Evolutionary conservation across 306 rosid genomes (phyloP).

Genomic region (Calophaca sinica): DNA sequence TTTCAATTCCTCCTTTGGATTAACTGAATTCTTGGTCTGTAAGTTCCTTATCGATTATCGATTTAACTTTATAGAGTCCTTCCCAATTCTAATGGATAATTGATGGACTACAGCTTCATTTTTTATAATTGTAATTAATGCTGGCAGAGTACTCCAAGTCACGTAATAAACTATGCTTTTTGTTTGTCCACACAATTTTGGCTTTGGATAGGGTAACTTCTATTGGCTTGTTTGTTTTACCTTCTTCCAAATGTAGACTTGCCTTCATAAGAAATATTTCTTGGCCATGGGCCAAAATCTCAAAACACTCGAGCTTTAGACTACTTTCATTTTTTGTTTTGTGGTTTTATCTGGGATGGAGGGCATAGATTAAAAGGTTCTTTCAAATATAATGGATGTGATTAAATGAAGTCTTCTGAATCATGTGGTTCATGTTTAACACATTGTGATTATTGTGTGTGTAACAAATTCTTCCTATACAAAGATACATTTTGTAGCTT

Average conservation of each 20-base stretch:
- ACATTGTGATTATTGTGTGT: slow-evolving; percentile 9
- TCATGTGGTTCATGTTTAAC: slow-evolving; percentile 32
- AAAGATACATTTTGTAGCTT: slow-evolving; percentile 6
- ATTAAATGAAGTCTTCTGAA: slow-evolving; percentile 22
- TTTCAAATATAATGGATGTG: slow-evolving; percentile 38
- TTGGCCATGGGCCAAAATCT: slow-evolving; percentile 28
- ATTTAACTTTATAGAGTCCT: slow-evolving; percentile 15
- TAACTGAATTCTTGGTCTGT: slow-evolving; percentile 17
- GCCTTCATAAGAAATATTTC: slow-evolving; percentile 20
- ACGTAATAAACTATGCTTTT: slow-evolving; percentile 24
- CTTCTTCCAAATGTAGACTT: slow-evolving; percentile 16
- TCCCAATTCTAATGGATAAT: slow-evolving; percentile 27
- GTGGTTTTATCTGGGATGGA: slow-evolving; percentile 3
- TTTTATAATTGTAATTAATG: slow-evolving; percentile 21
- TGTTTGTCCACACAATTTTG: not conserved
- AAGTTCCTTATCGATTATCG: slow-evolving; percentile 34
- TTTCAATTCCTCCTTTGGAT: not conserved
- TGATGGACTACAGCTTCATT: slow-evolving; percentile 13
- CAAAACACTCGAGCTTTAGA: slow-evolving; percentile 14
- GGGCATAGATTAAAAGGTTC: not conserved
- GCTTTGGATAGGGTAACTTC: slow-evolving; percentile 22
- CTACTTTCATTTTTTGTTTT: not conserved
- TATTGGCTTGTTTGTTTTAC: slow-evolving; percentile 1
- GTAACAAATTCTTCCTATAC: slow-evolving; percentile 5
- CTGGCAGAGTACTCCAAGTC: not conserved